Evolutionary conservation across 2,329 filamentous ascomycete species (phyloP), one percentile per base, ranked within the genome.

Genomic region (Orbilia javanica): DNA sequence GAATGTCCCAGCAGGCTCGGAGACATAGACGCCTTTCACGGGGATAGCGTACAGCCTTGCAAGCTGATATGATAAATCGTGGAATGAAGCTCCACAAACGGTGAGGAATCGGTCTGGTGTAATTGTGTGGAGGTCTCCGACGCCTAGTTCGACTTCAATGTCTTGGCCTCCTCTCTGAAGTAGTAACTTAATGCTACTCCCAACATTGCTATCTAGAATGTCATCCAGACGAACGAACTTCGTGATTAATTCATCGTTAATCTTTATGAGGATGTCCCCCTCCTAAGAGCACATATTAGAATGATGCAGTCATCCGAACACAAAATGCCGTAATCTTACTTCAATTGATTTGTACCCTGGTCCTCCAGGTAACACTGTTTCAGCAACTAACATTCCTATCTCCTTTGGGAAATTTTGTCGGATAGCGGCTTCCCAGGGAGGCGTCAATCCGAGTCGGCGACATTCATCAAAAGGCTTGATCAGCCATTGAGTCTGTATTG

Each of bases 381-480:
- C 96, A 20, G 94, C 95, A 11, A 97, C 95, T 29, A 99, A 89
- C 93, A 99, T 94, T 82, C 96, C 96, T 25, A 94, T 98, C 85
- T 97, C 96, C 81, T 93, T 92, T 0, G 96, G 96, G 81, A 97
- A 97, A 27, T 89, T 87, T 81, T 92, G 90, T 36, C 96, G 91
- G 79, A 97, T 90, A 71, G 91, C 90, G 42, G 92, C 91, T 86
- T 99, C 96, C 90, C 93, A 96, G 64, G 93, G 89, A 0, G 94
- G 88, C 1, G 89, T 93, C 77, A 99, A 87, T 6, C 96, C 96
- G 10, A 99, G 87, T 76, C 96, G 89, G 68, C 95, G 90, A 84
- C 96, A 98, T 84, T 99, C 96, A 81, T 99, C 96, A 82, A 99
- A 99, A 0, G 96, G 93, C 84, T 98, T 98, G 79, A 99, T 88